Percentiles rank a stretch among this genome's conserved stretches.
phyloP scores from a whole-genome alignment of 1,139 yeast genomes.

The Saccharomycopsis hybrid region DNA sequence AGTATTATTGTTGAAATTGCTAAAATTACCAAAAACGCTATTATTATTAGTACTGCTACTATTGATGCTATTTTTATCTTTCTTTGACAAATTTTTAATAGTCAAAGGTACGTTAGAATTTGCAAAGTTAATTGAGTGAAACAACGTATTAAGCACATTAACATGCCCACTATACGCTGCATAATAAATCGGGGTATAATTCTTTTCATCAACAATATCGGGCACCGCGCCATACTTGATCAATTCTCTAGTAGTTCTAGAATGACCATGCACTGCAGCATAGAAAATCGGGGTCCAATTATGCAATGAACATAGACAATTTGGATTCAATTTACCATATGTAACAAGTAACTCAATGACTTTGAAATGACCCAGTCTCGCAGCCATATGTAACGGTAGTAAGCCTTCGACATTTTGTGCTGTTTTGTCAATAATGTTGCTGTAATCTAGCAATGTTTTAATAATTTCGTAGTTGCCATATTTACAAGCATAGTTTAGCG shows the following conservation, averaged over 20 bases:
- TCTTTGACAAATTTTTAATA: background rate
- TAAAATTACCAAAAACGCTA: background rate
- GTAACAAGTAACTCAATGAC: slow-evolving; percentile 61
- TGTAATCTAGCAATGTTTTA: slow-evolving; percentile 44
- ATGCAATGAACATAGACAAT: slow-evolving; percentile 75
- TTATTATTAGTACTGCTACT: background rate
- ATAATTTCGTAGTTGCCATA: slow-evolving; percentile 72
- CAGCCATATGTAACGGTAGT: slow-evolving; percentile 80
- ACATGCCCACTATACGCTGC: slow-evolving; percentile 95
- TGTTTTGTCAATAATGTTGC: slow-evolving; percentile 29
- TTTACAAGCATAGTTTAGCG: slow-evolving; percentile 85
- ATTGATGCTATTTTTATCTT: background rate
- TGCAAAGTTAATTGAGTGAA: slow-evolving; percentile 24
- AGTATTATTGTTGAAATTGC: background rate
- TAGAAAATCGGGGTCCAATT: slow-evolving; percentile 94
- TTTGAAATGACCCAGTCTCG: slow-evolving; percentile 72
- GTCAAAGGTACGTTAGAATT: slow-evolving; percentile 3
- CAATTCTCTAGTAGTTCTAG: slow-evolving; percentile 60
- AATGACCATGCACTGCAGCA: slow-evolving; percentile 83
- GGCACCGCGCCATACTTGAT: slow-evolving; percentile 69
- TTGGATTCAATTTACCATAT: slow-evolving; percentile 58
- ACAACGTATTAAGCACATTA: slow-evolving; percentile 63
- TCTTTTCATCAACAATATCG: slow-evolving; percentile 74
- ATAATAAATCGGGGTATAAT: slow-evolving; percentile 75
- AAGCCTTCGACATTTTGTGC: slow-evolving; percentile 79